phyloP scores from a whole-genome alignment of 306 rosid genomes.

The Castanea crenata region DNA sequence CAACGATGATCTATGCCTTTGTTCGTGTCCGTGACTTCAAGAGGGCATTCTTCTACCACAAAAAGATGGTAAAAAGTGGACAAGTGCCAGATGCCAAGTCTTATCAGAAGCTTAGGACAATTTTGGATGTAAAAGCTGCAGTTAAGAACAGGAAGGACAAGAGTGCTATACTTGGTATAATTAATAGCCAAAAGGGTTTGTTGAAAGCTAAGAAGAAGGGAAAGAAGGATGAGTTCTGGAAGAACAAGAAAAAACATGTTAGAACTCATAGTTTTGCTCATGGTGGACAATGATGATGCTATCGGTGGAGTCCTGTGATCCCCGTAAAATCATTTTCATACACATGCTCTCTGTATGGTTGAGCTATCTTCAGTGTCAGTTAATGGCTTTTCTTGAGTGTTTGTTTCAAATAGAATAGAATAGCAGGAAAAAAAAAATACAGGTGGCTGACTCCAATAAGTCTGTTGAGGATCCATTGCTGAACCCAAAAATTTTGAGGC shows the following conservation, averaged over 20 bases:
- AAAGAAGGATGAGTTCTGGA: slow-evolving; percentile 95
- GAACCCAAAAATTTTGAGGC: too few species aligned
- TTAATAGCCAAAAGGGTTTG: slow-evolving; percentile 57
- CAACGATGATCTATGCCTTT: slow-evolving; percentile 80
- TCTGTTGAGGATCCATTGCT: too few species aligned
- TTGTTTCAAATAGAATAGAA: neutral
- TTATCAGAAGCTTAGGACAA: slow-evolving; percentile 61
- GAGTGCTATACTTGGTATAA: slow-evolving; percentile 54
- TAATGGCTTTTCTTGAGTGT: neutral
- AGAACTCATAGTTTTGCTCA: slow-evolving; percentile 20
- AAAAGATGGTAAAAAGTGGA: slow-evolving; percentile 70
- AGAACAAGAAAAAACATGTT: slow-evolving; percentile 48
- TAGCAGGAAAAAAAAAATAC: too few species aligned
- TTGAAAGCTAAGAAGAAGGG: slow-evolving; percentile 45
- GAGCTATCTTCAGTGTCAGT: neutral
- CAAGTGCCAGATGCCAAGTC: slow-evolving; percentile 60
- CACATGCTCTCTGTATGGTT: neutral
- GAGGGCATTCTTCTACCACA: slow-evolving; percentile 74
- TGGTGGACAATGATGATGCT: slow-evolving; percentile 2
- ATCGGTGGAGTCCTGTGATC: neutral
- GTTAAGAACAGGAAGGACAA: slow-evolving; percentile 67
- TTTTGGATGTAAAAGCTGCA: slow-evolving; percentile 65
- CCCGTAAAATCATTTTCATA: neutral
- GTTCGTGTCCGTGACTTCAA: slow-evolving; percentile 66
- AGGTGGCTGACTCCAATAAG: too few species aligned